These are phyloP conservation scores for Exophiala bonariae DNA, from an alignment of 2,329 filamentous ascomycete genomes.

Conservation along the genomic window DNA sequence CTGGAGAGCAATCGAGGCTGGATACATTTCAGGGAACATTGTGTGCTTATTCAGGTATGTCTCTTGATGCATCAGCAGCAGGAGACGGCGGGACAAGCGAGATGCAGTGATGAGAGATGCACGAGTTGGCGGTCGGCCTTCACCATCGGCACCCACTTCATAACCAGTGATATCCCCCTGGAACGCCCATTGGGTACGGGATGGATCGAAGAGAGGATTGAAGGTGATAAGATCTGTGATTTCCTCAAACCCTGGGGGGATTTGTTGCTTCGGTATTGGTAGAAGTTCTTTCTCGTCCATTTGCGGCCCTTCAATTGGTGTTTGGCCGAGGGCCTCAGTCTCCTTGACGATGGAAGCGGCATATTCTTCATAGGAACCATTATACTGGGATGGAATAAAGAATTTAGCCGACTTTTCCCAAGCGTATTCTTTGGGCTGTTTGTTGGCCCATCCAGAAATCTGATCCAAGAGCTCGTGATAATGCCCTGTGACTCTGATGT, in stretches of 20 bases:
- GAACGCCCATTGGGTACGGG: slow-evolving; percentile 72
- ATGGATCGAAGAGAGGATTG: slow-evolving; percentile 73
- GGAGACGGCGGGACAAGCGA: slow-evolving; percentile 65
- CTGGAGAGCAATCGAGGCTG: slow-evolving; percentile 68
- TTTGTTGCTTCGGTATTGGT: slow-evolving; percentile 17
- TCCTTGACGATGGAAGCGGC: slow-evolving; percentile 16
- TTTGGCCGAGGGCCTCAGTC: slow-evolving; percentile 6
- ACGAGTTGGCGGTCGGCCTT: slow-evolving; percentile 63
- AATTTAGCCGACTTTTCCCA: slow-evolving; percentile 79
- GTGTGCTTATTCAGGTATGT: slow-evolving; percentile 65
- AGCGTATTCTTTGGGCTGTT: slow-evolving; percentile 68
- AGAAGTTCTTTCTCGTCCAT: slow-evolving; percentile 15
- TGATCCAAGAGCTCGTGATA: slow-evolving; percentile 73
- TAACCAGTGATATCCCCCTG: slow-evolving; percentile 71
- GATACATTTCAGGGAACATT: slow-evolving; percentile 82
- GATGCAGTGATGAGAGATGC: slow-evolving; percentile 71
- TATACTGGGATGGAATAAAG: slow-evolving; percentile 61
- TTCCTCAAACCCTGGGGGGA: slow-evolving; percentile 42
- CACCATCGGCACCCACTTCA: slow-evolving; percentile 40
- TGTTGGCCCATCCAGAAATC: slow-evolving; percentile 64
- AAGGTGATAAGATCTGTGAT: slow-evolving; percentile 75
- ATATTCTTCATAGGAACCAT: slow-evolving; percentile 21
- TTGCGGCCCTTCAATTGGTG: slow-evolving; percentile 25
- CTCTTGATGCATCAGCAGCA: slow-evolving; percentile 74
- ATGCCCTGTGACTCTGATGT: slow-evolving; percentile 64